Percentiles rank a stretch among this genome's conserved stretches.
phyloP scores from a whole-genome alignment of 441 rosid genomes.

The Croton laevigatus region DNA sequence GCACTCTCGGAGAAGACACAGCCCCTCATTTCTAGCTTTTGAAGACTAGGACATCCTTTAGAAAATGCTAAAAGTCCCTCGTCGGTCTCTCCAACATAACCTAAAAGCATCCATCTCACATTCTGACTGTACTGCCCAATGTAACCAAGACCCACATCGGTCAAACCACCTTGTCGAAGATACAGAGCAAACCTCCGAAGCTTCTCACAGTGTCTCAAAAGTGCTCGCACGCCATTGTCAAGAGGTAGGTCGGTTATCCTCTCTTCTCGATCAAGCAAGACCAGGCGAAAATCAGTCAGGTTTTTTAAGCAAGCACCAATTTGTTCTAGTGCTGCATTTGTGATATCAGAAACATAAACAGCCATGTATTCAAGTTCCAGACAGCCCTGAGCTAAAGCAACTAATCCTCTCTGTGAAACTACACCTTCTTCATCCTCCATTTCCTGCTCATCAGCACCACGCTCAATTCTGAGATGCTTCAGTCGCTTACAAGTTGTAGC shows the following conservation, averaged over 20 bases:
- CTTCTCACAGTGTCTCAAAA: slow-evolving; percentile 77
- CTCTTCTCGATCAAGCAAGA: slow-evolving; percentile 69
- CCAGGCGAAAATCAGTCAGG: slow-evolving; percentile 78
- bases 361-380: slow-evolving; percentile 73
- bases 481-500: slow-evolving; percentile 64
- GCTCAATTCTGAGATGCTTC: slow-evolving; percentile 86
- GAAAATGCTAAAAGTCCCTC: slow-evolving; percentile 73
- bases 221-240: slow-evolving; percentile 79
- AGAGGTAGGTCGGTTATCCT: slow-evolving; percentile 80
- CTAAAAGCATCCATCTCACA: slow-evolving; percentile 90
- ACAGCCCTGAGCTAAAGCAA: slow-evolving; percentile 82
- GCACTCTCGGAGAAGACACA: slow-evolving; percentile 81
- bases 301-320: slow-evolving; percentile 64
- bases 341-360: slow-evolving; percentile 81
- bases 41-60: slow-evolving; percentile 76
- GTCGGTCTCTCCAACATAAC: slow-evolving; percentile 82
- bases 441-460: slow-evolving; percentile 82
- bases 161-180: slow-evolving; percentile 74
- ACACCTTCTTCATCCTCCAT: slow-evolving; percentile 84
- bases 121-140: slow-evolving; percentile 68
- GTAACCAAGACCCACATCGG: slow-evolving; percentile 72
- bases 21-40: slow-evolving; percentile 87
- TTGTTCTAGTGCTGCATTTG: slow-evolving; percentile 65
- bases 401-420: slow-evolving; percentile 85
- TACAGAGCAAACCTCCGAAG: slow-evolving; percentile 74